phyloP scores from a whole-genome alignment of 179 eudicot genomes.

The Vitellaria paradoxa region DNA sequence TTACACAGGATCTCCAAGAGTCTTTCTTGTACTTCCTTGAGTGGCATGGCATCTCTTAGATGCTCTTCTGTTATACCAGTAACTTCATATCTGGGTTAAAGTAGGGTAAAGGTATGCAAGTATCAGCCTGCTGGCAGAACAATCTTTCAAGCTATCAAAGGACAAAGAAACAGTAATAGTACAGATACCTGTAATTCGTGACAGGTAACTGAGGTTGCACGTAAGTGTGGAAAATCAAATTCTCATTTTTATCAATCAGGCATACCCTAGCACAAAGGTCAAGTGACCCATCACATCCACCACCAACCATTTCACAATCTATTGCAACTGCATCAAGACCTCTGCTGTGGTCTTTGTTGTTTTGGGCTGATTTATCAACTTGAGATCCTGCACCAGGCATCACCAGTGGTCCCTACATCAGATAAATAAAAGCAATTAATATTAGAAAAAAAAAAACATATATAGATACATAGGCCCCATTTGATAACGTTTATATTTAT shows the following conservation, averaged over 20 bases:
- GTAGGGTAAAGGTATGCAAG: background rate
- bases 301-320: conserved; percentile 90
- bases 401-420: conserved; percentile 34
- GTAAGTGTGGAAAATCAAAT: conserved; percentile 65
- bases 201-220: conserved; percentile 63
- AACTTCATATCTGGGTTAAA: conserved; percentile 30
- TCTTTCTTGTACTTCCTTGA: conserved; percentile 57
- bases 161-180: too few species aligned
- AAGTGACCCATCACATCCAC: conserved; percentile 73
- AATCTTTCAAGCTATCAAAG: too few species aligned
- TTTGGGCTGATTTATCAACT: conserved; percentile 19
- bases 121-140: background rate
- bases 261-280: conserved; percentile 78
- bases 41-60: conserved; percentile 64
- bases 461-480: too few species aligned
- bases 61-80: conserved; percentile 68
- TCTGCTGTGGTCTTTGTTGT: conserved; percentile 13
- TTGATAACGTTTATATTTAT: too few species aligned
- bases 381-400: conserved; percentile 24
- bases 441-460: too few species aligned
- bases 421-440: too few species aligned
- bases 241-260: conserved; percentile 70
- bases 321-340: conserved; percentile 53
- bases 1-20: conserved; percentile 50
- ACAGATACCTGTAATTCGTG: conserved; percentile 66